phyloP scores from a whole-genome alignment of 2,329 filamentous ascomycete genomes.

The Botryotinia globosa region DNA sequence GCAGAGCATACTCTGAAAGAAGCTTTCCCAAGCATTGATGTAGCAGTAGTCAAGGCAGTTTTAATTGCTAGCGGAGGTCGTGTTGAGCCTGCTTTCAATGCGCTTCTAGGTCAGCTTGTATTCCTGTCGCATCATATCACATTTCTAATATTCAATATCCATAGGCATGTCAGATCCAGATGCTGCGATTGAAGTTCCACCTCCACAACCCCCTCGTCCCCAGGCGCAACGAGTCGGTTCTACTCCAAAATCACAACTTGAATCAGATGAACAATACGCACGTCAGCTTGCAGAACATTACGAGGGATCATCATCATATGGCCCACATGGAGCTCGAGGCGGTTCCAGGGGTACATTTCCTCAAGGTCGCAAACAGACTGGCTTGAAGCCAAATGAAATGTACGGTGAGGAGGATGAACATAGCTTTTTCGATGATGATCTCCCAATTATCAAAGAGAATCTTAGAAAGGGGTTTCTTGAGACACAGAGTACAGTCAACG shows the following conservation, averaged over 20 bases:
- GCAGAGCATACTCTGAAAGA: constrained; percentile 87
- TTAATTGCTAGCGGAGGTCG: constrained; percentile 80
- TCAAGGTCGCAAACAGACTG: constrained; percentile 49
- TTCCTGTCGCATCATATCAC: not conserved
- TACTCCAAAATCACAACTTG: constrained; percentile 72
- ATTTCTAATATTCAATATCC: constrained; percentile 18
- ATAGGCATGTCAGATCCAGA: constrained; percentile 78
- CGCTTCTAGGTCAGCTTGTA: constrained; percentile 66
- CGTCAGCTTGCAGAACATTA: constrained; percentile 92
- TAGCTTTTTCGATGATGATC: constrained; percentile 93
- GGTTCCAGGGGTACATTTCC: constrained; percentile 33
- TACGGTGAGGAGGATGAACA: constrained; percentile 69
- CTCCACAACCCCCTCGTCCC: constrained; percentile 79
- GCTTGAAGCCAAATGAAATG: constrained; percentile 50
- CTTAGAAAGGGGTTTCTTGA: constrained; percentile 92
- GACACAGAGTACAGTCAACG: constrained; percentile 88
- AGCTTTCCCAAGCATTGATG: constrained; percentile 84
- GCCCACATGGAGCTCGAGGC: constrained; percentile 45
- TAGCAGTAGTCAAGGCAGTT: constrained; percentile 79
- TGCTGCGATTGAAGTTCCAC: constrained; percentile 56
- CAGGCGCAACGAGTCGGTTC: constrained; percentile 53
- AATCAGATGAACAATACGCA: constrained; percentile 87
- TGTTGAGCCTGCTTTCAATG: constrained; percentile 93
- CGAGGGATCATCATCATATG: constrained; percentile 55
- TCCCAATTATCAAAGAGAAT: constrained; percentile 89